Evolutionary conservation across 805 yeast species (phyloP), one percentile per base, ranked within the genome.

Genomic region (Ogataea allantospora): DNA sequence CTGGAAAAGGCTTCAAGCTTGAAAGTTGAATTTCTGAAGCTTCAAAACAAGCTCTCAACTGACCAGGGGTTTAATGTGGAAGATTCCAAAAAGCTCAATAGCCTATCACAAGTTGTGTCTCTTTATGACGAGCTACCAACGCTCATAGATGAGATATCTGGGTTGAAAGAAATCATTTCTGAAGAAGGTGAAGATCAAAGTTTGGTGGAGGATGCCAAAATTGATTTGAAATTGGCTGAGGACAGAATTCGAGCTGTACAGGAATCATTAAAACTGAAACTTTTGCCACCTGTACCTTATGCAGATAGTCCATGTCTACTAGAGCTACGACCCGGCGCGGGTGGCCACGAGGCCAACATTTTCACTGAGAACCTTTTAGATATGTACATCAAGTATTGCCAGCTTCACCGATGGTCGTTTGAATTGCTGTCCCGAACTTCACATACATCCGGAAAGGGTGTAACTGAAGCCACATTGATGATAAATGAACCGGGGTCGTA

Each of bases 311-410:
- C 93, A 0, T 82, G 95, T 31, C 66, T 93, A 2, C 47, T 93
- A 13, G 99, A 93, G 58, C 63, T 93, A 10, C 71, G 97, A 40
- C 97, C 98, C 0, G 99, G 99, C 6, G 88, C 91, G 2, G 99
- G 99, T 11, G 99, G 99, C 3, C 76, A 80, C 5, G 99, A 93
- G 56, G 96, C 99, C 0, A 80, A 81, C 57, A 73, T 93, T 10
- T 93, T 93, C 60, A 77, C 98, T 0, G 75, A 73, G 26, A 93
- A 93, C 55, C 63, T 93, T 40, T 61, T 88, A 43, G 71, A 73
- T 41, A 88, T 93, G 98, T 93, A 93, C 60, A 63, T 72, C 18
- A 79, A 75, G 40, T 88, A 77, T 55, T 85, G 91, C 24, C 73
- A 73, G 39, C 50, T 63, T 27, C 74, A 77, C 50, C 63, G 69